phyloP scores from a whole-genome alignment of 208 protist genomes.

The Leishmania arabica region DNA sequence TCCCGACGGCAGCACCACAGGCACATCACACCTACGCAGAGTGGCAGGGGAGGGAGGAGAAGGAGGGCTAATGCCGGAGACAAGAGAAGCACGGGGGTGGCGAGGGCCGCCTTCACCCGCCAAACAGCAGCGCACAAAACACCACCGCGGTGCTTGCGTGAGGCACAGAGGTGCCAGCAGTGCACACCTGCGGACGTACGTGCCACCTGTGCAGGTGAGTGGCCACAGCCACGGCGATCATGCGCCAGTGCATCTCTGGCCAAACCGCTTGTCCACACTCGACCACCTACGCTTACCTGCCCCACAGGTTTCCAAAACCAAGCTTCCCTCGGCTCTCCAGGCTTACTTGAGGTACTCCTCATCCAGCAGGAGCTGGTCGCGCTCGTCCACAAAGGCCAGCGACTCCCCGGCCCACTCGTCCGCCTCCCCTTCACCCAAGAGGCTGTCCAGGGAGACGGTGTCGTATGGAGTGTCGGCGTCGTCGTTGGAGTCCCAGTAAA shows the following conservation, averaged over 20 bases:
- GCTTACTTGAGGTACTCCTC: constrained; percentile 32
- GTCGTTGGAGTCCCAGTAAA: constrained; percentile 74
- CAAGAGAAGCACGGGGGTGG: neutral
- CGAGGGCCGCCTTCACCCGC: neutral
- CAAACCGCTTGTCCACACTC: neutral
- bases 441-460: constrained; percentile 27
- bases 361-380: constrained; percentile 32
- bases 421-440: constrained; percentile 35
- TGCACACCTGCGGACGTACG: neutral
- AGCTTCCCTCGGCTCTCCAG: neutral
- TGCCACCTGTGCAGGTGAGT: neutral
- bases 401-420: constrained; percentile 38
- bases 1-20: neutral
- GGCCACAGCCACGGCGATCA: neutral
- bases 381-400: constrained; percentile 32
- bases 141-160: neutral
- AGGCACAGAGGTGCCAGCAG: neutral
- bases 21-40: neutral
- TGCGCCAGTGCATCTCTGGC: neutral
- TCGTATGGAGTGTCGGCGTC: constrained; percentile 55
- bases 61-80: neutral
- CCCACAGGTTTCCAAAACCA: neutral
- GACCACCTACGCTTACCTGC: neutral
- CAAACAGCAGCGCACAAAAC: neutral
- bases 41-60: no score